These are phyloP conservation scores for Yamadazyma laniorum DNA, from an alignment of 805 yeast genomes.

Conservation along the genomic window DNA sequence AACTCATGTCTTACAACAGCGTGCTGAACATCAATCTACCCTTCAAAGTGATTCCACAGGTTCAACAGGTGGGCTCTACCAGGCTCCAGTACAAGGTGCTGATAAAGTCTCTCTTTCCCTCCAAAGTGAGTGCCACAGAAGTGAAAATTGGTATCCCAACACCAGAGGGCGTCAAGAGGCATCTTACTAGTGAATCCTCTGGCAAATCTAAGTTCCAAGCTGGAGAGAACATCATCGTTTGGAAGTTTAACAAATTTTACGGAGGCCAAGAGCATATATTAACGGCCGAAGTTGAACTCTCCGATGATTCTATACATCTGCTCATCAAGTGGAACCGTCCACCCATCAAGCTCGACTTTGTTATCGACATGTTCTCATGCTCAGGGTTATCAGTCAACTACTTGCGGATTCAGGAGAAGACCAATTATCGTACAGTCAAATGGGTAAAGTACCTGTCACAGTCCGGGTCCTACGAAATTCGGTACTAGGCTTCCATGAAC, in stretches of 20 bases:
- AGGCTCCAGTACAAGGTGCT: slow-evolving; percentile 57
- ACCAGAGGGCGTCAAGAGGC: slow-evolving; percentile 43
- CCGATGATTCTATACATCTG: slow-evolving; percentile 16
- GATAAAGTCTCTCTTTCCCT: slow-evolving; percentile 59
- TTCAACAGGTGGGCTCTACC: slow-evolving; percentile 42
- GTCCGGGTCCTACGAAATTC: slow-evolving; percentile 78
- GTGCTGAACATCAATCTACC: slow-evolving; percentile 61
- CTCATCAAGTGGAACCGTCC: slow-evolving; percentile 60
- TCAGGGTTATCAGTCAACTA: slow-evolving; percentile 75
- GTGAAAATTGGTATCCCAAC: slow-evolving; percentile 67
- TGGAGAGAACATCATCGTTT: slow-evolving; percentile 59
- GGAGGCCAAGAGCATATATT: slow-evolving; percentile 67
- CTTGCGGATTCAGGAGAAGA: slow-evolving; percentile 60
- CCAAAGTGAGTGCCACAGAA: slow-evolving; percentile 59
- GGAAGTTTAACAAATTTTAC: slow-evolving; percentile 68
- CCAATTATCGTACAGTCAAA: slow-evolving; percentile 68
- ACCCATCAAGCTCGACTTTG: slow-evolving; percentile 70
- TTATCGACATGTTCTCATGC: slow-evolving; percentile 68
- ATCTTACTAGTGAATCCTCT: slow-evolving; percentile 39
- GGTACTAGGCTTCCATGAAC: slow-evolving; percentile 38
- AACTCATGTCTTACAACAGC: slow-evolving; percentile 67
- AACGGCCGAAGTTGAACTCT: slow-evolving; percentile 49
- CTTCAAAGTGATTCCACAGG: slow-evolving; percentile 59
- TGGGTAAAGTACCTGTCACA: slow-evolving; percentile 81
- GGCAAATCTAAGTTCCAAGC: slow-evolving; percentile 73